Evolutionary conservation across 176 grass and related monocot species (phyloP).

Genomic region (Rhynchospora pubera): DNA sequence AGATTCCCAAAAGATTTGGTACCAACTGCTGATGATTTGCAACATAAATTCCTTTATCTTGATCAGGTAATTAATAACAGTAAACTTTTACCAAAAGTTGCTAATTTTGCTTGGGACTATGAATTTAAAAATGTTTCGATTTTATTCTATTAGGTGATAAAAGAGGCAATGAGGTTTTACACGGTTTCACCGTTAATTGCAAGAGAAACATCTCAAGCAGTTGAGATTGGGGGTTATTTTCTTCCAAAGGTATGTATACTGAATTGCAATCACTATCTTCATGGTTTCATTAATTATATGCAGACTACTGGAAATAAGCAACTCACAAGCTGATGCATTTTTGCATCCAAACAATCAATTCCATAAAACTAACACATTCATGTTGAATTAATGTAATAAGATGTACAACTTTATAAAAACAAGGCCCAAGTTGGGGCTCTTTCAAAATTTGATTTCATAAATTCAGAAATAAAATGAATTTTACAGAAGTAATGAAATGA

Average conservation of each 20-base stretch:
- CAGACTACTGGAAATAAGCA: too few relatives aligned
- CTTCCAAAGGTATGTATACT: constrained; percentile 42
- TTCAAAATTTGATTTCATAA: not conserved
- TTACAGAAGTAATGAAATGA: not conserved
- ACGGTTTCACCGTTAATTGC: constrained; percentile 59
- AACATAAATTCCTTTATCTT: constrained; percentile 48
- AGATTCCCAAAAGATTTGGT: constrained; percentile 14
- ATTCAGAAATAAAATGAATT: not conserved
- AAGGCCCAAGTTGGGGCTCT: not conserved
- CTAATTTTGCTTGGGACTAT: not conserved
- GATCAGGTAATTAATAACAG: constrained; percentile 36
- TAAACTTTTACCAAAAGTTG: not conserved
- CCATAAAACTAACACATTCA: not conserved
- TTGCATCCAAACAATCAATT: not conserved
- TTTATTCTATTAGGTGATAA: constrained; percentile 36
- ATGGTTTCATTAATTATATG: too few relatives aligned
- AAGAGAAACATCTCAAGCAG: constrained; percentile 46
- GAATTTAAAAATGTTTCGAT: not conserved
- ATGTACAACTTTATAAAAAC: not conserved
- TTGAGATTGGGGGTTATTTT: constrained; percentile 40
- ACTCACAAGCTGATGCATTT: not conserved
- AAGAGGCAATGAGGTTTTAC: constrained; percentile 71
- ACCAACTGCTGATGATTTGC: constrained; percentile 45
- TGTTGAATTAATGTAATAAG: not conserved
- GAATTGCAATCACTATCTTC: too few relatives aligned